Evolutionary conservation across 108 stramenopile genomes (phyloP), one percentile per base, ranked within the genome.

Genomic region (Conticribra guillardii): DNA sequence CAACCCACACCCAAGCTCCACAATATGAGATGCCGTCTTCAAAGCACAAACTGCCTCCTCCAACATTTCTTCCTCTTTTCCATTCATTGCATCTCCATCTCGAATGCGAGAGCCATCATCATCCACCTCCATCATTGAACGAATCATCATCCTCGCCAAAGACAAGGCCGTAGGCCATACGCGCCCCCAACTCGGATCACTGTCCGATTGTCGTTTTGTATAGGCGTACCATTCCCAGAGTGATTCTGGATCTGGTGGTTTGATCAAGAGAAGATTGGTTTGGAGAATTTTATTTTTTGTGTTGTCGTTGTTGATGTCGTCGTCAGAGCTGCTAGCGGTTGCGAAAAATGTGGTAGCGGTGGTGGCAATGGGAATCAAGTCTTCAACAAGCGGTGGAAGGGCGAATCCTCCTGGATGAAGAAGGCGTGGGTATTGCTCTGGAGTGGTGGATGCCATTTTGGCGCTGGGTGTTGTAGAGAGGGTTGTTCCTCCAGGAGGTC

Each of bases 171-270:
- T 83, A 1, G 82, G 82, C 82, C 82, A 83, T 1, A 83, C 54
- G n/a, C 79, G 45, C 0, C 79, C 82, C 82, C 82, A 83, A 34
- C 74, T 76, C 1, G 82, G 82, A 44, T 83, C 82, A 1, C 69
- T 51, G 19, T 83, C 79, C 0, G 64, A 50, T 34, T 54, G 45
- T 0, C 37, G 26, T 28, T 66, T 53, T 11, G 74, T 56, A 56
- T 76, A 59, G 32, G 65, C 69, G 60, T 76, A 76, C 82, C 82
- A 83, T 37, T 83, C 82, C 71, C 74, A 83, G 4, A 83, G 69
- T 22, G 51, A 49, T 52, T 80, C 82, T 64, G 80, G 68, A 29
- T 70, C 79, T 4, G 82, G 74, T 0, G 82, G 82, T 30, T 57
- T 22, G 4, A 83, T 54, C 14, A 83, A 37, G 4, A 76, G 49